These are phyloP conservation scores for Nemania bipapillata DNA, from an alignment of 2,329 filamentous ascomycete species.

Conservation along the genomic window DNA sequence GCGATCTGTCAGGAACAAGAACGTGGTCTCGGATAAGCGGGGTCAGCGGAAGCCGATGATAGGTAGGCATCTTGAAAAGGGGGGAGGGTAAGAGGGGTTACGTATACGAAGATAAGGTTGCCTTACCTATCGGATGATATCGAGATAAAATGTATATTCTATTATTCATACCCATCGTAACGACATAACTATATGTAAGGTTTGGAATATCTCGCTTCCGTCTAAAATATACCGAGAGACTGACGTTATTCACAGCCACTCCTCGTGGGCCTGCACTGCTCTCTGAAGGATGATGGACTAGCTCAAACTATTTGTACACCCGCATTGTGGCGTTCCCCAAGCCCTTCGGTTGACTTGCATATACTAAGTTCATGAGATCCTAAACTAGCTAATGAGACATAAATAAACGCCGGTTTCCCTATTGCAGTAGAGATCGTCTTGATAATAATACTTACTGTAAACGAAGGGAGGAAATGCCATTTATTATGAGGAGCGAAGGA, in stretches of 20 bases:
- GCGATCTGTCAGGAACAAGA: constrained; percentile 33
- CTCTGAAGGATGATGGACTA: neutral
- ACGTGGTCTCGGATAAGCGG: constrained; percentile 24
- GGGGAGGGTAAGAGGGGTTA: neutral
- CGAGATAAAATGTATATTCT: neutral
- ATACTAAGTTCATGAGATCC: neutral
- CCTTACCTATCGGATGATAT: neutral
- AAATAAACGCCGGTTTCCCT: constrained; percentile 19
- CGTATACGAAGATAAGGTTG: neutral
- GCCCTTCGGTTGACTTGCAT: constrained; percentile 29
- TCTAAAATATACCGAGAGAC: neutral
- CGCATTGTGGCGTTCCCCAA: constrained; percentile 29
- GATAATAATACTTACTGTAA: neutral
- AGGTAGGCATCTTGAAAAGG: neutral
- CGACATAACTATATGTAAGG: neutral
- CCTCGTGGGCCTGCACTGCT: neutral
- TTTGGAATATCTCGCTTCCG: neutral
- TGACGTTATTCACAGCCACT: neutral
- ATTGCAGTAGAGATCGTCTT: constrained; percentile 22
- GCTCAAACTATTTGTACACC: constrained; percentile 17
- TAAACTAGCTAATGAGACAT: constrained; percentile 19
- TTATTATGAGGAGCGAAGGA: neutral
- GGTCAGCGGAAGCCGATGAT: neutral
- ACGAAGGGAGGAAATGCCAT: constrained; percentile 1
- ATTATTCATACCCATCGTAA: neutral